A percentile compares a stretch with the other conserved stretches of the same genome.
These are phyloP conservation scores for Septoria linicola DNA, from an alignment of 2,329 filamentous ascomycete genomes.

Conservation along the genomic window DNA sequence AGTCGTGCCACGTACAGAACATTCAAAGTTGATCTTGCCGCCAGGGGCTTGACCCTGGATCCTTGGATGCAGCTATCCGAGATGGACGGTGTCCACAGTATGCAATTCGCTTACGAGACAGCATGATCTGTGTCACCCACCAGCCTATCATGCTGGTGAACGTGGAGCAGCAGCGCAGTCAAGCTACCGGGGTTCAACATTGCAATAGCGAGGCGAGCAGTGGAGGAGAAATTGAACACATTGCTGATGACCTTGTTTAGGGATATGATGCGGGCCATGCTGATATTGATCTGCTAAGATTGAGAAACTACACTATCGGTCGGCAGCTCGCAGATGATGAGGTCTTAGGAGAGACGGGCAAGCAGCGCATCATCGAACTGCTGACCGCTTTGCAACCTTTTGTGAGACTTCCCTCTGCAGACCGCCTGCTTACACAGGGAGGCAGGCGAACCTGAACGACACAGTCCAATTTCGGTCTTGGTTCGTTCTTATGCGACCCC, in stretches of 20 bases:
- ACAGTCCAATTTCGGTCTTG: too few relatives aligned
- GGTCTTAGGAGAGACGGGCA: slow-evolving; percentile 60
- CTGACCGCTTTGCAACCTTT: slow-evolving; percentile 72
- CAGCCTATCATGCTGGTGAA: too few relatives aligned
- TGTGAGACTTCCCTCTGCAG: slow-evolving; percentile 66
- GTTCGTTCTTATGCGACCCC: too few relatives aligned
- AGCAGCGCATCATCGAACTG: slow-evolving; percentile 64
- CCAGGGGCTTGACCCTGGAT: too few relatives aligned
- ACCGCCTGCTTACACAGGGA: too few relatives aligned
- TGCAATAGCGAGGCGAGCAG: not conserved
- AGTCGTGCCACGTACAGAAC: too few relatives aligned
- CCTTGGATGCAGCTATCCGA: too few relatives aligned
- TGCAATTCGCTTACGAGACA: not conserved
- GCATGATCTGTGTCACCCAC: not conserved
- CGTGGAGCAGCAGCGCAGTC: too few relatives aligned
- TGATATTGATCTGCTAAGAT: slow-evolving; percentile 76
- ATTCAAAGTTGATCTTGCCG: too few relatives aligned
- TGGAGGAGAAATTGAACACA: not conserved
- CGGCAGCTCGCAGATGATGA: slow-evolving; percentile 65
- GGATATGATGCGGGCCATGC: slow-evolving; percentile 72
- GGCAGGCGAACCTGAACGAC: too few relatives aligned
- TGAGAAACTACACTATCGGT: slow-evolving; percentile 75
- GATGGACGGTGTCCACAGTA: too few relatives aligned
- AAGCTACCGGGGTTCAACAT: too few relatives aligned
- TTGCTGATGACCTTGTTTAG: slow-evolving; percentile 44